Conservation (phyloP, 192 early-diverging fungal species). For the Podila verticillata region DNA sequence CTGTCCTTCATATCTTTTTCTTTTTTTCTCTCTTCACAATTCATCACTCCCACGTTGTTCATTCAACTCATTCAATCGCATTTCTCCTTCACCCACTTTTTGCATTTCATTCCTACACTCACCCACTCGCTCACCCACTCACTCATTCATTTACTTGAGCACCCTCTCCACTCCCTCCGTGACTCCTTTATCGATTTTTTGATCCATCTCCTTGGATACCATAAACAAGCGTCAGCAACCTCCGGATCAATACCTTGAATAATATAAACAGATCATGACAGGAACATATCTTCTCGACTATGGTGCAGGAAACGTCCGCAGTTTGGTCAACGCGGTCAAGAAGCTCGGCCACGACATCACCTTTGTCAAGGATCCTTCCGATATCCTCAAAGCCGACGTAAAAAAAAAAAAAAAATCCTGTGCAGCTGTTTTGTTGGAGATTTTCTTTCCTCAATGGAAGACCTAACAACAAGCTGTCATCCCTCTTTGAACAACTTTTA, state of each 20-base stretch:
- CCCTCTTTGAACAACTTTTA: conserved; percentile 19
- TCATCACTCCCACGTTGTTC: conserved; percentile 1
- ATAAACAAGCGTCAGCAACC: too few species aligned
- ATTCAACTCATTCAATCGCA: background rate
- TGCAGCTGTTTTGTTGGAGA: conserved; percentile 9
- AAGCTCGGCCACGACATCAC: conserved; percentile 89
- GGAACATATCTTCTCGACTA: conserved; percentile 93
- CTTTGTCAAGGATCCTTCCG: conserved; percentile 74
- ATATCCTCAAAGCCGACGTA: conserved; percentile 93
- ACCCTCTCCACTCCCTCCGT: too few species aligned
- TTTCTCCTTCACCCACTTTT: too few species aligned
- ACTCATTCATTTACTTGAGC: background rate
- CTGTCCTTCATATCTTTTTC: background rate
- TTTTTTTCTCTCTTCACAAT: background rate
- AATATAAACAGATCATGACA: conserved; percentile 41
- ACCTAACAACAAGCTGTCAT: too few species aligned
- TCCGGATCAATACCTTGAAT: too few species aligned
- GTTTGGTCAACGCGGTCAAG: conserved; percentile 93
- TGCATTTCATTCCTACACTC: too few species aligned
- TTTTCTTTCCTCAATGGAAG: conserved; percentile 8
- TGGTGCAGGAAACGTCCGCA: conserved; percentile 99
- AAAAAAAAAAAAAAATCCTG: too few species aligned
- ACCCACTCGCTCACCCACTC: too few species aligned
- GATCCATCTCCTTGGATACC: too few species aligned
- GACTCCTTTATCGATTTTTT: too few species aligned